Base-by-base conservation (phyloP, 228 moss, liverwort and hornwort genomes). In the Sphagnum magellanicum region DNA sequence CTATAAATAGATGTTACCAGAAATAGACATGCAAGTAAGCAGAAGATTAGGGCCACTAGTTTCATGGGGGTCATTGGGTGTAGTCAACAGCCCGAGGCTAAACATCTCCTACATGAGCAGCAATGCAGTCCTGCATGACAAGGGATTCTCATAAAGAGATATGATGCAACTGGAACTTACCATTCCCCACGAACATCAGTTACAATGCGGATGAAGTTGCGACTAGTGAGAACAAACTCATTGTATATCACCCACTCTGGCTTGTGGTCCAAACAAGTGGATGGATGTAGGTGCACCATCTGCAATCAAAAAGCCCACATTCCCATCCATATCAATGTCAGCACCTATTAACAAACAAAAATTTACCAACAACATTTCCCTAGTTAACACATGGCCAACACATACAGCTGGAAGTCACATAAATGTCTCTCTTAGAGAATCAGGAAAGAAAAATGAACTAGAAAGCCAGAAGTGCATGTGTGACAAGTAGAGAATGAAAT, bases 171-270 rank as follows among this genome's bases (percentile, higher is more conserved):
- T 32, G 8, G 55, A 6, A 67, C 89, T 67, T 69, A 98, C 98
- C 98, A 98, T 69, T 98, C 98, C 64, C 98, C 98, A 59, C 90
- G 90, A 17, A 93, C 80, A 64, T 98, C 98, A 4, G 94, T 98
- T 50, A 93, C 93, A 66, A 93, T 92, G 65, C 98, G 90, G 70
- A 98, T 98, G 73, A 98, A 98, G 68, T 98, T 98, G 70, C 98
- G 82, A 68, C 94, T 98, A 12, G 98, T 98, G 16, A 98, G 81
- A 60, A 98, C 98, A 51, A 98, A 98, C 70, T 98, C 98, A 32
- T 98, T 98, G 68, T 98, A 98, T 47, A 98, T 92, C 49, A 98
- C 94, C 98, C 98, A 98, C 80, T 98, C 98, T 58, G 98, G 98
- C 75, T 98, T 98, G 82, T 93, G 94, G 71, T 98, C 98, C 75